Percentiles rank a stretch among this genome's conserved stretches.
Evolutionary conservation across 805 yeast genomes (phyloP).

Genomic region (Wickerhamomyces silvicola): DNA sequence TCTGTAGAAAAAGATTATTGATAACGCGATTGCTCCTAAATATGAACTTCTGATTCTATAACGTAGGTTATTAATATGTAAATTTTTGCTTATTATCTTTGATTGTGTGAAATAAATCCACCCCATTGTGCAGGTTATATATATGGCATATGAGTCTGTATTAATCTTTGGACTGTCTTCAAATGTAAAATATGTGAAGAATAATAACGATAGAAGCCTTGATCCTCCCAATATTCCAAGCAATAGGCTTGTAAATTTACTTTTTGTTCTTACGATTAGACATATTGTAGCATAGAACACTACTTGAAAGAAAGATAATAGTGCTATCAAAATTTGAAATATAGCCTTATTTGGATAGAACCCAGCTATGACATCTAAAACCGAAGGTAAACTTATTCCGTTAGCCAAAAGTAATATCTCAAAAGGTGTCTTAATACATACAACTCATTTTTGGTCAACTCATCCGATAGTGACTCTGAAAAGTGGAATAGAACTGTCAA

Average conservation of each 20-base stretch:
- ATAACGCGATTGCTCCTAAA: neutral
- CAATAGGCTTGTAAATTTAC: no score
- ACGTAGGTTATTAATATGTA: constrained; percentile 1
- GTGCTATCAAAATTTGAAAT: constrained; percentile 10
- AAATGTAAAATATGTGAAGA: constrained; percentile 7
- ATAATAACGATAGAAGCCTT: constrained; percentile 4
- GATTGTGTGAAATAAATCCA: constrained; percentile 9
- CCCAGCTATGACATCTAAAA: constrained; percentile 8
- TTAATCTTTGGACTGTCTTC: constrained; percentile 6
- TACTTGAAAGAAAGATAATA: constrained; percentile 7
- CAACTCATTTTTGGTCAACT: constrained; percentile 12
- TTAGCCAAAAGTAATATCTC: neutral
- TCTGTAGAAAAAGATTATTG: constrained; percentile 7
- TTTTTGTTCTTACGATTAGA: neutral
- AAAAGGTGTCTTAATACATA: constrained; percentile 3
- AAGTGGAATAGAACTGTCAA: constrained; percentile 9
- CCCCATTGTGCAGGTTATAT: constrained; percentile 2
- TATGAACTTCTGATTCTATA: constrained; percentile 2
- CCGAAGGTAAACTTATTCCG: constrained; percentile 10
- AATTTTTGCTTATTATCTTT: neutral
- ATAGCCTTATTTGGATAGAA: constrained; percentile 13
- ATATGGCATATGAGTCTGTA: constrained; percentile 7
- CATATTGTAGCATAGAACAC: constrained; percentile 1
- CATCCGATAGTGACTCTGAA: constrained; percentile 6
- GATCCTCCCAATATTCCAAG: neutral